A percentile compares a stretch with the other conserved stretches of the same genome.
Evolutionary conservation across 805 yeast genomes (phyloP).

Genomic region (Ogataea dorogensis): DNA sequence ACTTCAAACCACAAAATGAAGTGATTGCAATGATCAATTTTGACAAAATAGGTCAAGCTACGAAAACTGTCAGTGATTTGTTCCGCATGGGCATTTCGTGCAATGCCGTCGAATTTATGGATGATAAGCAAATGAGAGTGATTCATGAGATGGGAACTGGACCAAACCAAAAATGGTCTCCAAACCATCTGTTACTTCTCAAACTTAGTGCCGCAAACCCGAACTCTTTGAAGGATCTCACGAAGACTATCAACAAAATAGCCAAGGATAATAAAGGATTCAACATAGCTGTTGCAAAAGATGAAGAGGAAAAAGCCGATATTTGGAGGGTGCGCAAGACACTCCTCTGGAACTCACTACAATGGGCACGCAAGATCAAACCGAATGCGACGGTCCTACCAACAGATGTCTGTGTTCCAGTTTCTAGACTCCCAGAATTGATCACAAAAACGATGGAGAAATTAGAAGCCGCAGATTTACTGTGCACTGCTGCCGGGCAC

Average conservation of each 20-base stretch:
- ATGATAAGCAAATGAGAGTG: conserved; percentile 67
- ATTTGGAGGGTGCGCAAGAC: conserved; percentile 78
- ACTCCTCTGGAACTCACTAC: conserved; percentile 62
- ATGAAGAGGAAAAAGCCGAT: conserved; percentile 60
- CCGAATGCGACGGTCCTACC: conserved; percentile 57
- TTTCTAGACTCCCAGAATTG: conserved; percentile 62
- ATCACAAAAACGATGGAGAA: conserved; percentile 62
- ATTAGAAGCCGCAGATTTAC: conserved; percentile 49
- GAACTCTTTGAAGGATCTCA: conserved; percentile 39
- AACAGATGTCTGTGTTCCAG: conserved; percentile 83
- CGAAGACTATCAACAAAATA: conserved; percentile 47
- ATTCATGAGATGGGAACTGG: conserved; percentile 50
- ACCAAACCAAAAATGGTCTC: conserved; percentile 30
- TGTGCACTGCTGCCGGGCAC: conserved; percentile 69
- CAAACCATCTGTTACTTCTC: conserved; percentile 45
- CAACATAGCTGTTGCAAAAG: conserved; percentile 61
- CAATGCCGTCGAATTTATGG: conserved; percentile 75
- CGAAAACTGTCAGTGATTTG: conserved; percentile 61
- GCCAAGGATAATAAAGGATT: conserved; percentile 52
- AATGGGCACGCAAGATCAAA: conserved; percentile 54
- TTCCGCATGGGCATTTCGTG: conserved; percentile 62
- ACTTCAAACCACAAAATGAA: conserved; percentile 63
- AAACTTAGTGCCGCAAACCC: conserved; percentile 57
- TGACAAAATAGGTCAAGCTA: conserved; percentile 66
- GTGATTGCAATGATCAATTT: conserved; percentile 70